A percentile compares a stretch with the other conserved stretches of the same genome.
Conservation (phyloP, 1,284 basidiomycete species). For the Cutaneotrichosporon mucoides region DNA sequence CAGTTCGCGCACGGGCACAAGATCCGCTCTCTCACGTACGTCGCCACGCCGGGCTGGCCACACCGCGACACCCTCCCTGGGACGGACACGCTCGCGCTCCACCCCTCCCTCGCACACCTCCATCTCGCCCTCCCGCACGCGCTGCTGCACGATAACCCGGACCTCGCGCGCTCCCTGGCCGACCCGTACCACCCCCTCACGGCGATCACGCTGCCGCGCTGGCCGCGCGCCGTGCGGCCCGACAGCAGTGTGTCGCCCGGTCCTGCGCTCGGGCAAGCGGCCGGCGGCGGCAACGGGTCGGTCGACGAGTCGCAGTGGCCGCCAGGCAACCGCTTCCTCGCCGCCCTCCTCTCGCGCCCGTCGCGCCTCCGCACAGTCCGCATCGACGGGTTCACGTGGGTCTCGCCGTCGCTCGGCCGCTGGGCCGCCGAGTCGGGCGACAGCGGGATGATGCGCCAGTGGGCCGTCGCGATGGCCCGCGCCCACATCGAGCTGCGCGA, state of each 20-base stretch:
- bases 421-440: constrained; percentile 38
- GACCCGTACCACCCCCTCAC: constrained; percentile 53
- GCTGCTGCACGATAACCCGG: constrained; percentile 21
- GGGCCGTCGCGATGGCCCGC: constrained; percentile 24
- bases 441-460: constrained; percentile 38
- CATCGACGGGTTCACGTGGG: constrained; percentile 43
- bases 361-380: constrained; percentile 19
- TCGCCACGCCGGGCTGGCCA: constrained; percentile 59
- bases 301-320: constrained; percentile 1
- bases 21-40: constrained; percentile 61
- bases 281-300: not conserved
- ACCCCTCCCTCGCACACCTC: constrained; percentile 42
- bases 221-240: constrained; percentile 16
- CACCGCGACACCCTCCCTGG: constrained; percentile 63
- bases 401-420: constrained; percentile 30
- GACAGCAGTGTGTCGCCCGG: constrained; percentile 6
- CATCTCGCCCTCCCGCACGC: constrained; percentile 36
- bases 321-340: constrained; percentile 20
- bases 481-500: constrained; percentile 35
- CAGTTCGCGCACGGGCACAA: constrained; percentile 60
- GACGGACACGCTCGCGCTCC: constrained; percentile 35
- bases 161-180: constrained; percentile 7
- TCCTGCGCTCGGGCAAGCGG: not conserved
- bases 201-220: constrained; percentile 62
- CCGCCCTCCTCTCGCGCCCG: constrained; percentile 9